phyloP scores from a whole-genome alignment of 306 rosid genomes.

The Betula pendula region DNA sequence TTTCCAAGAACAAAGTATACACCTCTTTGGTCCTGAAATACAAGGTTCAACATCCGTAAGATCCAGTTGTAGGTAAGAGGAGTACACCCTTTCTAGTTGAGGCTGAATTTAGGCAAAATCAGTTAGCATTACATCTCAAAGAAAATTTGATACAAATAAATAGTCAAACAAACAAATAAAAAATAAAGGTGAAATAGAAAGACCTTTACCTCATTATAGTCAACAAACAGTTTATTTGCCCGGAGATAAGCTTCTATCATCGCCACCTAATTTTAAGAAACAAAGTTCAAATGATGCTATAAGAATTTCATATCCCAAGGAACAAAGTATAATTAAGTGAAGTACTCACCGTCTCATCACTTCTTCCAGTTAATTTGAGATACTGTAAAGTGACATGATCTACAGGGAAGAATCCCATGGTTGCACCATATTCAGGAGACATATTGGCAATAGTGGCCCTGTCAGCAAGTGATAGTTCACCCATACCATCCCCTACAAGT shows the following conservation, averaged over 20 bases:
- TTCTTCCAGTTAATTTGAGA: slow-evolving; percentile 91
- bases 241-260: slow-evolving; percentile 95
- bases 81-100: slow-evolving; percentile 83
- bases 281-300: slow-evolving; percentile 22
- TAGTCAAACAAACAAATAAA: neutral
- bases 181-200: neutral
- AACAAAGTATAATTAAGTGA: slow-evolving; percentile 14
- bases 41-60: slow-evolving; percentile 84
- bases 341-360: slow-evolving; percentile 81
- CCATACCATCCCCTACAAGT: slow-evolving; percentile 87
- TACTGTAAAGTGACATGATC: slow-evolving; percentile 93
- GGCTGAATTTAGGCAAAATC: slow-evolving; percentile 53
- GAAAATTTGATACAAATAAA: neutral
- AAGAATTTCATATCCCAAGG: slow-evolving; percentile 25
- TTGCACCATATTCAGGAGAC: slow-evolving; percentile 99
- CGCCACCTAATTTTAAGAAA: slow-evolving; percentile 58
- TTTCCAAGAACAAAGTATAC: slow-evolving; percentile 14
- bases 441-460: slow-evolving; percentile 98
- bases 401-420: slow-evolving; percentile 98
- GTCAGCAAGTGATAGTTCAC: slow-evolving; percentile 85
- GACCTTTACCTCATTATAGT: slow-evolving; percentile 73
- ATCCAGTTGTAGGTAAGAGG: slow-evolving; percentile 84
- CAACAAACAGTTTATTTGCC: slow-evolving; percentile 89
- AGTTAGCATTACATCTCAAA: slow-evolving; percentile 33
- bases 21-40: slow-evolving; percentile 97